Percentiles rank a stretch among this genome's conserved stretches.
phyloP scores from a whole-genome alignment of 768 basidiomycete species.

The Mrakia frigida region DNA sequence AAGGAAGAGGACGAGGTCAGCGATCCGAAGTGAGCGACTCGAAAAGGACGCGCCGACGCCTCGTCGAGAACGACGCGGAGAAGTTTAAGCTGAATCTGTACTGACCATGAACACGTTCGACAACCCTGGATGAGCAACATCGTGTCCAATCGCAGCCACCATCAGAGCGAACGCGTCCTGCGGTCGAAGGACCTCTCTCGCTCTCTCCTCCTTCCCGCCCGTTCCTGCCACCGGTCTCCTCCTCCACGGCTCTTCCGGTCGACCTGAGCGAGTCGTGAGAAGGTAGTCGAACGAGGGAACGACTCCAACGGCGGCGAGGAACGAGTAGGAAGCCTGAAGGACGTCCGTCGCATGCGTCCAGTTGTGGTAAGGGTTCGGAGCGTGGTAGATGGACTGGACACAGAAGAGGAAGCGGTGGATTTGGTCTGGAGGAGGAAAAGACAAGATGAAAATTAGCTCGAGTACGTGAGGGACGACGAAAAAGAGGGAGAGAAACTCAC shows the following conservation, averaged over 20 bases:
- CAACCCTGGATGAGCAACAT: slow-evolving; percentile 93
- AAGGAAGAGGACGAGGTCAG: slow-evolving; percentile 38
- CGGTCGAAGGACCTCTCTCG: slow-evolving; percentile 47
- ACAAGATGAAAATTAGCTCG: not conserved
- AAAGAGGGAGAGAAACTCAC: slow-evolving; percentile 2
- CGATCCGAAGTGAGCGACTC: slow-evolving; percentile 53
- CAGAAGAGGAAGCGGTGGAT: slow-evolving; percentile 75
- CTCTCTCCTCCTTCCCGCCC: slow-evolving; percentile 25
- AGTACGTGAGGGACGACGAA: slow-evolving; percentile 30
- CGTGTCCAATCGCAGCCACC: slow-evolving; percentile 92
- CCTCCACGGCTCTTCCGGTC: slow-evolving; percentile 39
- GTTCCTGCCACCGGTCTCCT: slow-evolving; percentile 28
- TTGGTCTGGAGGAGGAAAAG: slow-evolving; percentile 52
- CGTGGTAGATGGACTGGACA: slow-evolving; percentile 81
- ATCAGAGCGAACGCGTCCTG: slow-evolving; percentile 78
- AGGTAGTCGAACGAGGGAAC: slow-evolving; percentile 72
- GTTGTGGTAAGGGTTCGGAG: slow-evolving; percentile 92
- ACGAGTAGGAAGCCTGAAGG: slow-evolving; percentile 83
- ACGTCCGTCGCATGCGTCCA: slow-evolving; percentile 96
- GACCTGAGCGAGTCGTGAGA: slow-evolving; percentile 43
- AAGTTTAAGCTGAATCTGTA: slow-evolving; percentile 61
- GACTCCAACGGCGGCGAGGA: slow-evolving; percentile 68
- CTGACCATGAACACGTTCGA: slow-evolving; percentile 89
- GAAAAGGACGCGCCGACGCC: not conserved
- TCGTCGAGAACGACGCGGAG: not conserved